Base-by-base conservation (phyloP, 2,329 filamentous ascomycete species). In the Colletotrichum lindemuthianum region DNA sequence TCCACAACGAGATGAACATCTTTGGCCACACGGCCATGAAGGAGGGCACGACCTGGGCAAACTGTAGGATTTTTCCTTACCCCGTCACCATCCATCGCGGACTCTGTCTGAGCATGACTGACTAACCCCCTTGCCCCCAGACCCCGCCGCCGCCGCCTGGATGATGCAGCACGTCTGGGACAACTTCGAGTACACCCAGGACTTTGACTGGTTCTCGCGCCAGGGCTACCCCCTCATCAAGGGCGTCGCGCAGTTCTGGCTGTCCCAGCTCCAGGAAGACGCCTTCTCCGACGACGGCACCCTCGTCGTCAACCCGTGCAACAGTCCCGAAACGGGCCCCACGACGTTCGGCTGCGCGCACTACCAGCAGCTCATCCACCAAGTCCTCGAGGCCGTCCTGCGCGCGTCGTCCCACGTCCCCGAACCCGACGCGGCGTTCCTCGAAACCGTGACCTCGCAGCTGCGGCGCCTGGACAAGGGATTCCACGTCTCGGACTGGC, bases 91-190 rank as follows among this genome's bases (percentile, higher is more conserved):
- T 16, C 6, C 15, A n/a, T 12, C 16, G 24, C 24, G 24, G 24
- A 24, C 5, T 24, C 24, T 24, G 24, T 24, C 24, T 24, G 24
- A 24, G 24, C n/a, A 8, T 15, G 3, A 0, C 41, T 13, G 6
- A 6, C 33, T 32, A 33, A 10, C 24, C 9, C 40, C 15, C 40
- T 16, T 34, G 45, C 11, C 56, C 12, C 10, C 45, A 74, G 72
- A 83, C 67, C 78, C 81, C 34, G 81, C 79, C 0, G 77, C 82
- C 0, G 80, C 82, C 1, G 84, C 84, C 1, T 89, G 86, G 86
- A 82, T 88, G 76, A 86, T 86, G 79, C 82, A 85, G 63, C 84
- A 88, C 66, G 82, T 88, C 2, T 84, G 80, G 73, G 85, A 88
- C 61, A 79, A 84, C 68, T 88, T 80, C 70, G 81, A 83, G 39